phyloP scores from a whole-genome alignment of 371 early-diverging fungal genomes.

The Apophysomyces sp. region DNA sequence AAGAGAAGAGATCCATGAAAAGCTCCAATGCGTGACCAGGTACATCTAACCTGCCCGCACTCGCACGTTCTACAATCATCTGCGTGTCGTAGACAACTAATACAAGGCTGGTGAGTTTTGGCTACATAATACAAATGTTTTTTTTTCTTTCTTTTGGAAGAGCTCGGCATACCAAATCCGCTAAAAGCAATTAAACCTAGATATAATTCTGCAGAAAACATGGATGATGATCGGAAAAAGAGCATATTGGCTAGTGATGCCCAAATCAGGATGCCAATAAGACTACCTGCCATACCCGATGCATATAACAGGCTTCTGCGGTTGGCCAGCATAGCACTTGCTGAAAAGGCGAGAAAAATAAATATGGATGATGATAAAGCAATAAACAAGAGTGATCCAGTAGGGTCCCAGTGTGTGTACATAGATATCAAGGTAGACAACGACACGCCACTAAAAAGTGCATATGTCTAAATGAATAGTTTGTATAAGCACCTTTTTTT shows the following conservation, averaged over 20 bases:
- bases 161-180: conserved; percentile 41
- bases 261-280: conserved; percentile 36
- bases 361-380: conserved; percentile 44
- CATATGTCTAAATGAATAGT: conserved; percentile 22
- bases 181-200: conserved; percentile 54
- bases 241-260: conserved; percentile 47
- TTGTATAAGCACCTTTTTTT: neutral
- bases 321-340: conserved; percentile 44
- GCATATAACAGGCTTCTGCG: conserved; percentile 47
- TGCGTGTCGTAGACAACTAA: conserved; percentile 64
- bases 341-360: conserved; percentile 51
- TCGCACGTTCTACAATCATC: conserved; percentile 55
- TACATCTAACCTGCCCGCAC: conserved; percentile 45
- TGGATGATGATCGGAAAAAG: conserved; percentile 32
- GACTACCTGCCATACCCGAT: conserved; percentile 46
- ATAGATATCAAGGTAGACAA: conserved; percentile 22
- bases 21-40: conserved; percentile 51
- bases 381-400: conserved; percentile 31
- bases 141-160: neutral
- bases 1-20: conserved; percentile 54
- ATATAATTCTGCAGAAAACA: conserved; percentile 53
- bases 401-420: conserved; percentile 33
- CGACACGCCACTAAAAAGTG: conserved; percentile 42
- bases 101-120: neutral
- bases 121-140: neutral